Evolutionary conservation across 106 monocot species (phyloP).

Genomic region (Triglochin maritima): DNA sequence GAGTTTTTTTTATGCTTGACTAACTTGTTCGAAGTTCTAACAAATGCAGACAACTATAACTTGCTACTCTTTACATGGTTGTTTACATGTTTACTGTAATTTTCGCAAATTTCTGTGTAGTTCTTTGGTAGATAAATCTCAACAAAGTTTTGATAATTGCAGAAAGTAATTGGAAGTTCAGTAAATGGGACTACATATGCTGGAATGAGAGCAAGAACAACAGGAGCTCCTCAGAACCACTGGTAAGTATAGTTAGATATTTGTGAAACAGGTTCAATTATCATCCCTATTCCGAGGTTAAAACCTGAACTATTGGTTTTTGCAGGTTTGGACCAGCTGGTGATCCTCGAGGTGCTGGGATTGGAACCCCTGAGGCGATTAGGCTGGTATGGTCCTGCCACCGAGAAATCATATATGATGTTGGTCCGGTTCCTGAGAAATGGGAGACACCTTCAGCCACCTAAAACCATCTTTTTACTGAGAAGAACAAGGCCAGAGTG

Average conservation of each 20-base stretch:
- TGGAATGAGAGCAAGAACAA: conserved; percentile 90
- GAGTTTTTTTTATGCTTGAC: no score
- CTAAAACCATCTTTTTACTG: conserved; percentile 8
- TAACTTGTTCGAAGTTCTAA: no score
- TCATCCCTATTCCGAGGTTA: not conserved
- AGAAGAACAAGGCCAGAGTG: no score
- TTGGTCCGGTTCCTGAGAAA: conserved; percentile 51
- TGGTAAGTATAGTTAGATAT: conserved; percentile 28
- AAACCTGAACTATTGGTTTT: not conserved
- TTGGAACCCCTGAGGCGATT: conserved; percentile 96
- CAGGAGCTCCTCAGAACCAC: conserved; percentile 97
- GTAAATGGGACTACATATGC: conserved; percentile 97
- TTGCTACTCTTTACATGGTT: no score
- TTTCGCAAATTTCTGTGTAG: no score
- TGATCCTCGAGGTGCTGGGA: conserved; percentile 92
- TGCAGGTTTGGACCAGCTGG: conserved; percentile 97
- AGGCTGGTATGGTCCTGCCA: conserved; percentile 96
- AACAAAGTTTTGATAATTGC: not conserved
- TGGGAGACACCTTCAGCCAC: conserved; percentile 63
- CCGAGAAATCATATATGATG: conserved; percentile 81
- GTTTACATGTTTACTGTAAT: no score
- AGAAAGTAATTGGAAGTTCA: conserved; percentile 83
- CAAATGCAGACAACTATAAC: no score
- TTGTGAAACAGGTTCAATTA: not conserved
- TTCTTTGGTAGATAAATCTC: not conserved